A percentile compares a stretch with the other conserved stretches of the same genome.
Conservation (phyloP, 2,329 filamentous ascomycete species). For the Calonectria ilicicola region DNA sequence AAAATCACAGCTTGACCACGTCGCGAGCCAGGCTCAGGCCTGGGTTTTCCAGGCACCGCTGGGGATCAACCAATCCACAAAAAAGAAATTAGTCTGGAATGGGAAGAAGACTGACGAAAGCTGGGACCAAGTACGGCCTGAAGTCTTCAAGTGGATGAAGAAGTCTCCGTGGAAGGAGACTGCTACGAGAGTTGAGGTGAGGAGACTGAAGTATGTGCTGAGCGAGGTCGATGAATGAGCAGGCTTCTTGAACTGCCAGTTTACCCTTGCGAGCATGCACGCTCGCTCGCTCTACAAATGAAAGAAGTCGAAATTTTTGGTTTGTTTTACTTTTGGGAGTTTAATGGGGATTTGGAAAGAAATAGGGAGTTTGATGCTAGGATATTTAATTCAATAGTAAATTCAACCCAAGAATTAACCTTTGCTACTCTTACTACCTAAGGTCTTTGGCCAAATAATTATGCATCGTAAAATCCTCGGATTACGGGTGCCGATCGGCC, state of each 20-base stretch:
- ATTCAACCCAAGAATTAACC: not conserved
- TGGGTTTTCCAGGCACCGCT: not conserved
- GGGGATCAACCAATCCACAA: not conserved
- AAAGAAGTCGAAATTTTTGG: not conserved
- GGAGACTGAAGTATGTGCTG: conserved; percentile 5
- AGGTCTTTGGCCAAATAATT: not conserved
- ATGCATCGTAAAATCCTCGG: not conserved
- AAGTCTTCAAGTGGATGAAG: not conserved
- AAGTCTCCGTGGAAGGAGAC: not conserved
- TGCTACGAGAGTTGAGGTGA: conserved; percentile 5
- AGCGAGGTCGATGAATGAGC: not conserved
- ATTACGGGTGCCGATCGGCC: not conserved
- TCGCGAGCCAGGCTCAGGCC: not conserved
- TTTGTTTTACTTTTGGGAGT: not conserved
- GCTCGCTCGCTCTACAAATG: not conserved
- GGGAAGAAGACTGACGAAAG: not conserved
- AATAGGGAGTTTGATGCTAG: not conserved
- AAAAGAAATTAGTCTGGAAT: conserved; percentile 13
- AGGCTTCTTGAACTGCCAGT: not conserved
- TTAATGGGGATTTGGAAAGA: not conserved
- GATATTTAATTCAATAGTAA: not conserved
- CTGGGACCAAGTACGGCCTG: conserved; percentile 2
- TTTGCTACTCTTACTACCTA: too few species aligned
- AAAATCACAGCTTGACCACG: not conserved
- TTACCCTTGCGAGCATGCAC: not conserved